Conservation (phyloP, 306 rosid species). For the Abrus pulchellus region DNA sequence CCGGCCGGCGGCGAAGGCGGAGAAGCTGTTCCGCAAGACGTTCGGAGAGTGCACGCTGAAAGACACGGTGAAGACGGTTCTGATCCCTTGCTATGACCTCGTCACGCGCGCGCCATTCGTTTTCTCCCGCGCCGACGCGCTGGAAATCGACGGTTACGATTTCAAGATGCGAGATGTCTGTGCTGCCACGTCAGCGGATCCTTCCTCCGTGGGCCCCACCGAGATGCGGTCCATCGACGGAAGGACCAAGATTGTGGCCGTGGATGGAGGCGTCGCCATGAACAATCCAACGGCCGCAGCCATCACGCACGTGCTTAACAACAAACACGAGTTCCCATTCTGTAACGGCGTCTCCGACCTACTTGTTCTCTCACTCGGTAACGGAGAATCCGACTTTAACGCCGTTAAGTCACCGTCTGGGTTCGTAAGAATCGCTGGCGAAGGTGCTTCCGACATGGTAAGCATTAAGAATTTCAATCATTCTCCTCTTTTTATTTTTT, state of each 20-base stretch:
- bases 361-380: slow-evolving; percentile 83
- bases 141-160: slow-evolving; percentile 90
- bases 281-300: slow-evolving; percentile 93
- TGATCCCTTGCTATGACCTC: slow-evolving; percentile 96
- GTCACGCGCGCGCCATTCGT: slow-evolving; percentile 85
- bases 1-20: slow-evolving; percentile 50
- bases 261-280: slow-evolving; percentile 86
- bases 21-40: slow-evolving; percentile 68
- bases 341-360: slow-evolving; percentile 82
- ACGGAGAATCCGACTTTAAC: slow-evolving; percentile 77
- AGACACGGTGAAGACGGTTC: slow-evolving; percentile 86
- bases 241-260: slow-evolving; percentile 77
- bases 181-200: slow-evolving; percentile 71
- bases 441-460: slow-evolving; percentile 94
- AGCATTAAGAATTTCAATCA: slow-evolving; percentile 37
- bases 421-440: slow-evolving; percentile 75
- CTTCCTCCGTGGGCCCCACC: slow-evolving; percentile 43
- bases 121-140: slow-evolving; percentile 96
- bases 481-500: neutral
- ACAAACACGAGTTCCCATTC: slow-evolving; percentile 90
- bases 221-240: slow-evolving; percentile 73
- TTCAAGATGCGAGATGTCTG: slow-evolving; percentile 91
- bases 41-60: slow-evolving; percentile 77
- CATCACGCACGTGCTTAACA: slow-evolving; percentile 89
- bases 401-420: slow-evolving; percentile 61